Base-by-base conservation (phyloP, 2,329 filamentous ascomycete species). In the Penicillium hesseltinei region DNA sequence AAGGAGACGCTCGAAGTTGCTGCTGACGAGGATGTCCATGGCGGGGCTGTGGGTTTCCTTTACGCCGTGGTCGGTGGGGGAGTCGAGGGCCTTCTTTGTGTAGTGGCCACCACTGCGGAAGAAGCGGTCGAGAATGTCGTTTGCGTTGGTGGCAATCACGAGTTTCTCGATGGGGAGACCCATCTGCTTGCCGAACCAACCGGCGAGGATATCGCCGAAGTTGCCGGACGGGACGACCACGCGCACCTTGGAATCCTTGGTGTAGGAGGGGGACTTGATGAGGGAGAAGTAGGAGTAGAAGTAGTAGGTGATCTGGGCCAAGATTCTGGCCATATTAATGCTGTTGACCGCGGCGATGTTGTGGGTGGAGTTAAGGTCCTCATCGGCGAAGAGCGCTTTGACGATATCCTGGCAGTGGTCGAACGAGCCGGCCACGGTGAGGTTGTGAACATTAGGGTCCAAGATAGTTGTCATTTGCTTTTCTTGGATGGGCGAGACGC, bases 391-490 rank as follows among this genome's bases (percentile, higher is more conserved):
- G 49, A 99, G 83, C 1, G 90, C 88, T 78, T 99, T 97, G 73
- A 99, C 89, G 56, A 94, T 95, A 75, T 96, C 92, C 80, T 97
- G 93, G 77, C 94, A 97, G 73, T 97, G 92, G 71, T 97, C 93
- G 72, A 97, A 97, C 0, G 91, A 95, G 57, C 93, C 94, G 49
- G 89, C 86, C 13, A 97, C 89, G 52, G 90, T 87, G 46, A 97
- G 79, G 75, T 96, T 96, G 81, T 97, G 91, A 35, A 97, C 92
- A 71, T 97, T 97, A 58, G 84, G 78, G 73, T 97, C 94, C 40
- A 91, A 80, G 29, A 58, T 90, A 0, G 93, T 97, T 0, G 92
- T 97, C 94, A 97, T 97, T 78, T 97, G 94, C 5, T 90, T 89
- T 76, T 97, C 91, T 75, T 97, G 94, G 56, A 97, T 89, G 10